Evolutionary conservation across 768 basidiomycete genomes (phyloP).

Genomic region (Boletus coccyginus): DNA sequence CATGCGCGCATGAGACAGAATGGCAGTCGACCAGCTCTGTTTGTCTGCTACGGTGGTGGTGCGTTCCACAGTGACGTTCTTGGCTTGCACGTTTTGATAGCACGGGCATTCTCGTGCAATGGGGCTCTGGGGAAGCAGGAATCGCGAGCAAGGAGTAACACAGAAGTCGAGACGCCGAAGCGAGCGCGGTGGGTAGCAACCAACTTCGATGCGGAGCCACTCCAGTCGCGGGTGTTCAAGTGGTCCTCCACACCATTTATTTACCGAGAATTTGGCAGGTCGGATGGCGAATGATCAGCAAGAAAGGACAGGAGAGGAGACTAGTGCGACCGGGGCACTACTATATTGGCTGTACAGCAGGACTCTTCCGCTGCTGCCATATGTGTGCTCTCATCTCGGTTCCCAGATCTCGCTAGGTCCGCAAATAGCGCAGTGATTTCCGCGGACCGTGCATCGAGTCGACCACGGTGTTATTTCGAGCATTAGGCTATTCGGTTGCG

Average conservation of each 20-base stretch:
- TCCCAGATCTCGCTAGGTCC: slow-evolving; percentile 26
- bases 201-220: slow-evolving; percentile 16
- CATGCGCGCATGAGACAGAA: slow-evolving; percentile 5
- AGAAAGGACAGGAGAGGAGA: background rate
- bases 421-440: slow-evolving; percentile 29
- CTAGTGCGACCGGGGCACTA: background rate
- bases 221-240: slow-evolving; percentile 1
- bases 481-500: slow-evolving; percentile 22
- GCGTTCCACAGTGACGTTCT: slow-evolving; percentile 5
- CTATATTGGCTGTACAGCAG: background rate
- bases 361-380: background rate
- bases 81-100: slow-evolving; percentile 20
- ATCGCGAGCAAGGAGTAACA: background rate
- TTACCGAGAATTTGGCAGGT: background rate
- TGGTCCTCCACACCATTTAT: background rate
- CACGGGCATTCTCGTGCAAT: slow-evolving; percentile 6
- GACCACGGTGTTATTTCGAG: slow-evolving; percentile 22
- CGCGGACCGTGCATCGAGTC: slow-evolving; percentile 23
- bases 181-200: slow-evolving; percentile 15
- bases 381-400: slow-evolving; percentile 9
- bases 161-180: slow-evolving; percentile 18
- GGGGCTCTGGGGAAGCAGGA: slow-evolving; percentile 7
- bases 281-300: background rate
- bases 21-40: slow-evolving; percentile 4
- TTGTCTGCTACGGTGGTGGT: background rate